Conservation (phyloP, 2,329 filamentous ascomycete species). For the Paecilomyces sp. region DNA sequence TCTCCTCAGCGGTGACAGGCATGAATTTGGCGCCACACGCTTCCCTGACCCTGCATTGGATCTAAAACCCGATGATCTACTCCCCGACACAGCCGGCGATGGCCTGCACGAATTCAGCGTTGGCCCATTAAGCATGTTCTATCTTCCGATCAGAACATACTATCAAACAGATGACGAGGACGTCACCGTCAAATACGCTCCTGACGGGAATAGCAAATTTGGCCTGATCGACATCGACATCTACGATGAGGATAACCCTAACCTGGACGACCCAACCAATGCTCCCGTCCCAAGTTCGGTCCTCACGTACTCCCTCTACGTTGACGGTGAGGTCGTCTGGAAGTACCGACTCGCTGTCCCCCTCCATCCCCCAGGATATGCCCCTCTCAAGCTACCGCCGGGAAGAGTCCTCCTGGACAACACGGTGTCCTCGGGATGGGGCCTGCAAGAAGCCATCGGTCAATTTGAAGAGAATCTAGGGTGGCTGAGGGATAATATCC, state of each 20-base stretch:
- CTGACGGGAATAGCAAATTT: conserved; percentile 83
- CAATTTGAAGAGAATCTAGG: conserved; percentile 11
- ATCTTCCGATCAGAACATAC: conserved; percentile 78
- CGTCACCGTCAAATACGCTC: conserved; percentile 72
- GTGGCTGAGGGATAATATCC: conserved; percentile 2
- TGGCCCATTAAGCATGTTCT: conserved; percentile 90
- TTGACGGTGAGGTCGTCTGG: conserved; percentile 77
- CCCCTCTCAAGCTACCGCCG: conserved; percentile 14
- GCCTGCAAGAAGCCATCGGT: conserved; percentile 12
- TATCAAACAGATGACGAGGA: conserved; percentile 74
- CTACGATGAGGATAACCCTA: conserved; percentile 38
- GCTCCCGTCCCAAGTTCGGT: conserved; percentile 42
- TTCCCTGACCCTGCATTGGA: conserved; percentile 45
- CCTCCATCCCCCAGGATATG: conserved; percentile 8
- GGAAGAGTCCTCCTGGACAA: conserved; percentile 27
- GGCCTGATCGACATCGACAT: conserved; percentile 73
- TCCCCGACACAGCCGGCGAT: conserved; percentile 22
- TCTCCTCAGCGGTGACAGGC: conserved; percentile 83
- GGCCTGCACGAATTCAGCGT: conserved; percentile 80
- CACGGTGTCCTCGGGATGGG: conserved; percentile 12
- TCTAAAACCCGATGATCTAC: conserved; percentile 9
- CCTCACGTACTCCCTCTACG: conserved; percentile 72
- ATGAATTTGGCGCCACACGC: conserved; percentile 89
- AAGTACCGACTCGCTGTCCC: conserved; percentile 40
- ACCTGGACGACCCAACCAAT: background rate